Conservation (phyloP, 805 yeast genomes). For the Ogataea thermomethanolica region DNA sequence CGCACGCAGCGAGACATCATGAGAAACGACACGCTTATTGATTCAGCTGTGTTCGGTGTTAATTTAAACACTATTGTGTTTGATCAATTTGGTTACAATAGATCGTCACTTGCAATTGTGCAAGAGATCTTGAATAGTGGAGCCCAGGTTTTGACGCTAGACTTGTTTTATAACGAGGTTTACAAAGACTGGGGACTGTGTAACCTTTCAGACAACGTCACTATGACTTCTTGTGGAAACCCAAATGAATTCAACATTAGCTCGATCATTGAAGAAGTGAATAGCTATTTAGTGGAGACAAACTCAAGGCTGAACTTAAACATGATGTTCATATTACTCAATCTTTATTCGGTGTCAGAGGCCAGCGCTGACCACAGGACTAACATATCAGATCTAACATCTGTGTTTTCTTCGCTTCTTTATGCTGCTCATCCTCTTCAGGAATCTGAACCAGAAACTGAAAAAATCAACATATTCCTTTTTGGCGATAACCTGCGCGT, state of each 20-base stretch:
- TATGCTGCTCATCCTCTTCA: constrained; percentile 1
- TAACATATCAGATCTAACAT: constrained; percentile 9
- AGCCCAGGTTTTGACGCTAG: constrained; percentile 44
- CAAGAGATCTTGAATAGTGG: constrained; percentile 41
- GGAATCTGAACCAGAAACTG: neutral
- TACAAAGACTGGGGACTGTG: constrained; percentile 53
- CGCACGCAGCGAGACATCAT: constrained; percentile 48
- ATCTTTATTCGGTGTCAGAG: constrained; percentile 28
- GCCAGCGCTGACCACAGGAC: constrained; percentile 7
- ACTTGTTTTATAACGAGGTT: constrained; percentile 53
- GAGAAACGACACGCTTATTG: constrained; percentile 38
- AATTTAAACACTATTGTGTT: constrained; percentile 34
- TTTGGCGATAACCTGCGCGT: constrained; percentile 35
- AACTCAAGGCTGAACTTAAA: constrained; percentile 39
- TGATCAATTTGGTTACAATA: constrained; percentile 31
- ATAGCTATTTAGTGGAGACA: constrained; percentile 40
- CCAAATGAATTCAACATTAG: constrained; percentile 21
- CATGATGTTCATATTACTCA: constrained; percentile 39
- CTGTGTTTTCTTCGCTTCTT: neutral
- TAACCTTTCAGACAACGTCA: constrained; percentile 38
- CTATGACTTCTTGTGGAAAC: constrained; percentile 13
- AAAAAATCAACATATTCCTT: constrained; percentile 35
- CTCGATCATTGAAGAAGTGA: constrained; percentile 29
- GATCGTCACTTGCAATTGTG: constrained; percentile 29
- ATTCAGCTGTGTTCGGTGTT: constrained; percentile 40